Evolutionary conservation across 768 basidiomycete genomes (phyloP), one percentile per base, ranked within the genome.

Genomic region (Pulveroboletus sp.): DNA sequence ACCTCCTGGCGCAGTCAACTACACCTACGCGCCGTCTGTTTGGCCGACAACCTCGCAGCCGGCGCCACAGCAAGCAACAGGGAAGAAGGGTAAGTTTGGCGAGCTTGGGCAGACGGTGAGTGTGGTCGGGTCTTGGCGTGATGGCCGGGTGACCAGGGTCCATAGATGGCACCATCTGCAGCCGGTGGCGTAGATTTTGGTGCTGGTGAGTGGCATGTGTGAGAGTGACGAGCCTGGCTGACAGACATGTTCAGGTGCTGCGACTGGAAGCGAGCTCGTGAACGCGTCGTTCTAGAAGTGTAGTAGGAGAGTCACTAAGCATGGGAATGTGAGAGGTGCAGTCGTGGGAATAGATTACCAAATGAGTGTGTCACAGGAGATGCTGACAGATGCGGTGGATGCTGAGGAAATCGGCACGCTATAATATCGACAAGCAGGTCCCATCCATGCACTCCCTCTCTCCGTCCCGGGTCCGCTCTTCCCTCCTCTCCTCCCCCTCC

Each of bases 111-210:
- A 66, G 49, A 64, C 65, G 43, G 72, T 77, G 53, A 44, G 66
- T 52, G 42, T 11, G 18, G 30, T 33, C 35, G 33, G 13, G 45
- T n/a, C 17, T 17, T 39, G 33, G 15, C 18, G 15, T 50, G 39
- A 32, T 15, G 32, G 17, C 30, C 21, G 3, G 3, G 21, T 57
- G 47, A 60, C 39, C 21, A 9, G 40, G 2, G 17, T 18, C 28
- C 6, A 13, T 14, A 69, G 69, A 64, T 69, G 62, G 68, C 60
- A 5, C 55, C 61, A 27, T 61, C 69, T 4, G 69, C 70, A 2
- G 69, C 64, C 1, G 66, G 76, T 15, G 79, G 78, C 32, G 65
- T 70, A 3, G 78, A 78, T 1, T 78, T 78, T 44, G 77, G 77
- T 17, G 75, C 73, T 46, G 73, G 73, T 70, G 18, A 57, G 72